Evolutionary conservation across 169 alveolate genomes (phyloP), one percentile per base, ranked within the genome.

Genomic region (Perkinsus chesapeaki): DNA sequence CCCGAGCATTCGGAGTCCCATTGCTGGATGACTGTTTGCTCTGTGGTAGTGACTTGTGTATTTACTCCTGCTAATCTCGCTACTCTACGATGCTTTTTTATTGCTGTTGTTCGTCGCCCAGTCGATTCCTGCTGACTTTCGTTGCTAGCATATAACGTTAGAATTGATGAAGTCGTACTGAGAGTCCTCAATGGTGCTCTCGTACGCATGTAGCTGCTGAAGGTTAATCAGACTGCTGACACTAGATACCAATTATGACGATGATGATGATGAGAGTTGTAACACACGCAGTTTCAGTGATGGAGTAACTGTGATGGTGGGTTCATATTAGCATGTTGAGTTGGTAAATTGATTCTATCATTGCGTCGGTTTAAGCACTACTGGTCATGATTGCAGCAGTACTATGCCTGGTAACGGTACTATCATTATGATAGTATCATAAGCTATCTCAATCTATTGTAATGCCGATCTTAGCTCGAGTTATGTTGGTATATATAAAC

Each of bases 81-180:
- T 60, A 7, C 82, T 23, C 82, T 16, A n/a, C n/a, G n/a, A n/a
- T 7, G 36, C 31, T 23, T 60, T 0, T 20, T 60, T 5, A 23
- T 34, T 60, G 82, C 82, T 60, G 82, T 60, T 60, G 82, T 60
- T 60, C 82, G 82, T 60, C 82, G 82, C 82, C 27, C 82, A 60
- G 82, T 23, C 82, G 82, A 60, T 34, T 60, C 27, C 12, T 60
- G 1, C 82, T 60, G 3, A 7, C 12, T 23, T 34, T 60, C 37
- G 16, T 60, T 60, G 23, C 36, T 23, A 60, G 82, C 82, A 23
- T 60, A 27, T 60, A 12, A 27, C 27, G 82, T 60, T 60, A 60
- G 82, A 60, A 60, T 60, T 60, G 82, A 60, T 60, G 27, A 43
- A 27, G 12, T 7, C 82, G 82, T 60, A 60, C 82, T 23, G 82